Base-by-base conservation (phyloP, 768 basidiomycete species). In the Kwoniella dendrophila region DNA sequence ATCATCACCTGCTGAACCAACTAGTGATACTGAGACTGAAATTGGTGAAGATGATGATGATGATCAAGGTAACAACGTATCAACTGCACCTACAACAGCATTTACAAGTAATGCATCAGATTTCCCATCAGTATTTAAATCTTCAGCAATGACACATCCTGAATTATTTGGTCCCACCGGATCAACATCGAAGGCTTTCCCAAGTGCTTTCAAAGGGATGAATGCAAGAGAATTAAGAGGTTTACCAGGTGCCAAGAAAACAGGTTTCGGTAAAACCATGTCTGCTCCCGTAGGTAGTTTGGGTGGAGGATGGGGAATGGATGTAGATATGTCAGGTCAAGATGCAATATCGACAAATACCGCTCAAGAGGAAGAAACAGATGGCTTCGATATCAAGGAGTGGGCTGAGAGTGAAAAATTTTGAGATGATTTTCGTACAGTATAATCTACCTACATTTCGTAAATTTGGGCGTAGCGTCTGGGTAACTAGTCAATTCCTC, bases 361-460 rank as follows among this genome's bases (percentile, higher is more conserved):
- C n/a, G n/a, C n/a, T n/a, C n/a, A 16, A n/a, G 52, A 18, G 12
- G 55, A 33, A 8, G 59, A 34, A 24, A 52, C 55, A 51, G 73
- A 71, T 59, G 73, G 73, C 16, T 75, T 72, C 45, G 67, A 68
- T 51, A 61, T 75, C 6, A 64, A 59, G 34, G 73, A 74, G n/a
- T 74, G 73, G 73, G 69, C 68, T 16, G 63, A 59, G 24, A 63
- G 47, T n/a, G 68, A 69, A 63, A 55, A 69, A 12, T 74, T 74
- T 32, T 74, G 63, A 51, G 7, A 18, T 5, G 26, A 33, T 51
- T n/a, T n/a, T n/a, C n/a, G n/a, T n/a, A n/a, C n/a, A n/a, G n/a
- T n/a, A n/a, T n/a, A n/a, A n/a, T n/a, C n/a, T n/a, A n/a, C n/a
- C n/a, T n/a, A n/a, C n/a, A n/a, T n/a, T n/a, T n/a, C n/a, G n/a